These are phyloP conservation scores for Polytrichum commune DNA, from an alignment of 225 moss, liverwort and hornwort species.

Conservation along the genomic window DNA sequence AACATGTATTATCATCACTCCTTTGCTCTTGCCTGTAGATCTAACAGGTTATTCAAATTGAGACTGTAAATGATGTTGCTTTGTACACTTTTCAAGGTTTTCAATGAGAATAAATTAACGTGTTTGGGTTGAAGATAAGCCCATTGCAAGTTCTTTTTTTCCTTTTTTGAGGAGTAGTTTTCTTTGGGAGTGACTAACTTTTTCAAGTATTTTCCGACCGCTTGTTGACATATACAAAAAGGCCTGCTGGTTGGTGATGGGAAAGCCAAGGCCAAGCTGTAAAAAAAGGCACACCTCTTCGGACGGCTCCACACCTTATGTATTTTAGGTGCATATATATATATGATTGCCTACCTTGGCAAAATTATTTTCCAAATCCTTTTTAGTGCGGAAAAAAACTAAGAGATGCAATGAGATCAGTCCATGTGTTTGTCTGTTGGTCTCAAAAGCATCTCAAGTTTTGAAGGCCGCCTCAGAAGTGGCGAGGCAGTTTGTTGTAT, in stretches of 20 bases:
- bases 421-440: neutral
- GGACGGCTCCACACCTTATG: constrained; percentile 17
- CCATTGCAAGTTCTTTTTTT: neutral
- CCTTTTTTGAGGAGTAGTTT: neutral
- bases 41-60: neutral
- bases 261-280: constrained; percentile 59
- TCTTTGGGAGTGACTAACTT: neutral
- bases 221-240: constrained; percentile 37
- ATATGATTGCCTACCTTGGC: constrained; percentile 7
- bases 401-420: neutral
- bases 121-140: neutral
- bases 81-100: neutral
- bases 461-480: neutral
- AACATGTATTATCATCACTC: constrained; percentile 9
- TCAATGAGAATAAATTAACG: neutral
- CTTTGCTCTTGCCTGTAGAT: constrained; percentile 12
- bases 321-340: constrained; percentile 13
- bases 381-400: no score
- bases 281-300: constrained; percentile 21
- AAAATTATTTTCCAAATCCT: constrained; percentile 4
- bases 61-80: neutral
- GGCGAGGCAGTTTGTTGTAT: neutral
- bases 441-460: neutral
- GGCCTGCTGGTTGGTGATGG: constrained; percentile 65
- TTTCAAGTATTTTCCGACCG: constrained; percentile 25